Evolutionary conservation across 768 basidiomycete species (phyloP), one percentile per base, ranked within the genome.

Genomic region (Kockovaella imperatae): DNA sequence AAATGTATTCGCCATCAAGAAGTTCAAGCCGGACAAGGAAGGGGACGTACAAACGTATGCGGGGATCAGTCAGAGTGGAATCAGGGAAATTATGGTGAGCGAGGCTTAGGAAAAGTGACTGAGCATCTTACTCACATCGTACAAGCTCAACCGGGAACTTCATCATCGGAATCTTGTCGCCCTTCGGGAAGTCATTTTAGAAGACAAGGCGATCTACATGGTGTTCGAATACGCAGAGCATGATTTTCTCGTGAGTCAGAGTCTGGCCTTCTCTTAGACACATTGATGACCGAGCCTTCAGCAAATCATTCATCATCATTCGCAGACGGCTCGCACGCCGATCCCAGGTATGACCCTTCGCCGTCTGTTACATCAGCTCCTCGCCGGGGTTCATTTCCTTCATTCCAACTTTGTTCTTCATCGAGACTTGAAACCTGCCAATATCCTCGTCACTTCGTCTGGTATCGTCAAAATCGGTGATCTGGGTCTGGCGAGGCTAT

Each of bases 11-110:
- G 95, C 95, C 5, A 97, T 99, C 75, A 99, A 99, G 77, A 99
- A 97, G 72, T 97, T 97, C 77, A 99, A 99, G 67, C 95, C 93
- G 0, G 95, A 99, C 77, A 97, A 97, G 72, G 95, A 99, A 74
- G 93, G 93, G 18, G 95, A 97, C 65, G 82, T 90, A 1, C 74
- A 84, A 43, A 89, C 89, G 0, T 99, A 97, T 69, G 96, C 93
- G 8, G 95, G 93, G 2, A 89, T 99, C 60, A 91, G 87, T 69
- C 95, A 99, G 74, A 93, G 88, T 72, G 95, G 93, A 3, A 87
- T 89, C 59, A 77, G 95, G 50, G 95, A 99, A 72, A 97, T 97
- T 56, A 87, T 91, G 45, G 90, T 90, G 56, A 59, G 39, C 28
- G 24, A 31, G 25, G 28, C 13, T 42, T 15, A 39, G 17, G 5